Evolutionary conservation across 2,329 filamentous ascomycete genomes (phyloP).

Genomic region (Achaetomium macrosporum): DNA sequence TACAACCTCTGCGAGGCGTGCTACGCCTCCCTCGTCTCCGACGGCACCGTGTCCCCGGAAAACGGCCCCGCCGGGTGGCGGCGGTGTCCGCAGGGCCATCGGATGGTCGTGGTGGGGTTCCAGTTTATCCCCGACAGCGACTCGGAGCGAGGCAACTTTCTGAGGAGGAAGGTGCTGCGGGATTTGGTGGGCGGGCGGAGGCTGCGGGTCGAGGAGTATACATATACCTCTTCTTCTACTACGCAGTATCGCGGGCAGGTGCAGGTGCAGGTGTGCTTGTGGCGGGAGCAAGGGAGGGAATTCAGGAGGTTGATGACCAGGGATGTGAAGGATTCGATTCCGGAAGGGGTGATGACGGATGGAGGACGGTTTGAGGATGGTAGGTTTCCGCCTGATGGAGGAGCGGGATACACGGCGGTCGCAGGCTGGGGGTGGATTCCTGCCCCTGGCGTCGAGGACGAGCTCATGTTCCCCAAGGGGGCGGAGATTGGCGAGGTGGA

Average conservation of each 20-base stretch:
- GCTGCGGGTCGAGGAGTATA: slow-evolving; percentile 54
- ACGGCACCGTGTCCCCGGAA: slow-evolving; percentile 61
- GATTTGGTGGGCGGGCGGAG: slow-evolving; percentile 74
- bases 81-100: slow-evolving; percentile 68
- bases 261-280: slow-evolving; percentile 46
- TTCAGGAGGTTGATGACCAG: slow-evolving; percentile 45
- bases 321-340: slow-evolving; percentile 41
- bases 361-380: slow-evolving; percentile 21
- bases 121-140: slow-evolving; percentile 42
- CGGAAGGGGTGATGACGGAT: neutral
- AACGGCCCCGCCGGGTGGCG: slow-evolving; percentile 81
- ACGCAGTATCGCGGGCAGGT: slow-evolving; percentile 19
- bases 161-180: slow-evolving; percentile 58
- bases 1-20: slow-evolving; percentile 80
- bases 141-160: neutral
- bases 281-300: slow-evolving; percentile 35
- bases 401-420: slow-evolving; percentile 55
- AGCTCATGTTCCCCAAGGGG: slow-evolving; percentile 75
- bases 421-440: slow-evolving; percentile 79
- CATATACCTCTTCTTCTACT: no score
- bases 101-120: slow-evolving; percentile 78
- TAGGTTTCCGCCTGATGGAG: slow-evolving; percentile 68
- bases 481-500: slow-evolving; percentile 79
- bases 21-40: slow-evolving; percentile 62
- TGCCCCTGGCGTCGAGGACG: slow-evolving; percentile 57